Conservation (phyloP, 768 basidiomycete genomes). For the Termitomyces sp. region DNA sequence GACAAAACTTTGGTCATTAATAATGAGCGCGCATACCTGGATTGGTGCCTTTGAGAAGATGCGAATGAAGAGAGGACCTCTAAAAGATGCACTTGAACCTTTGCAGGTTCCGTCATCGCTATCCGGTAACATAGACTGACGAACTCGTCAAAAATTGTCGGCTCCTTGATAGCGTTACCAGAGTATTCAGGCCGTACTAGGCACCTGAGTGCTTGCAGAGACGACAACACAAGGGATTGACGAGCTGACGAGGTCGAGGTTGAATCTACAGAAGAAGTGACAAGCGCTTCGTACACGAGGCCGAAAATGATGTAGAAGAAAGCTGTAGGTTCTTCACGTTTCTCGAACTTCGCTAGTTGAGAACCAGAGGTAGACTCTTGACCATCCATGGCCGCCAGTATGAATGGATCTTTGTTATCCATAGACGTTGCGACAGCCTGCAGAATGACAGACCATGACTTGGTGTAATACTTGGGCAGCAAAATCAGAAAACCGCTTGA, state of each 20-base stretch:
- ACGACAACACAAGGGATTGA: constrained; percentile 48
- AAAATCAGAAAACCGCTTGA: background rate
- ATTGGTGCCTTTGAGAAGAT: constrained; percentile 26
- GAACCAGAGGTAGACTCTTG: constrained; percentile 35
- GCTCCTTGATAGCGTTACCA: constrained; percentile 76
- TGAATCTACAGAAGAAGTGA: constrained; percentile 57
- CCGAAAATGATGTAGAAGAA: constrained; percentile 92
- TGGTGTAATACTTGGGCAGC: constrained; percentile 70
- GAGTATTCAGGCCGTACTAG: constrained; percentile 79
- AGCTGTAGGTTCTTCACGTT: constrained; percentile 59
- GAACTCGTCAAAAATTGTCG: constrained; percentile 85
- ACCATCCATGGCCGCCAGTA: constrained; percentile 82
- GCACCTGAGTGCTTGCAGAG: constrained; percentile 71
- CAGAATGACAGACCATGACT: constrained; percentile 77
- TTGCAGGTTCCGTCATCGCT: constrained; percentile 79
- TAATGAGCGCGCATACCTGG: constrained; percentile 15
- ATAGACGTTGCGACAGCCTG: constrained; percentile 83
- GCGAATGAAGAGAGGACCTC: constrained; percentile 64
- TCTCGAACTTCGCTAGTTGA: constrained; percentile 18
- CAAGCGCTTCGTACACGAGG: constrained; percentile 87
- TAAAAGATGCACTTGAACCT: constrained; percentile 65
- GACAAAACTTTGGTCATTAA: background rate
- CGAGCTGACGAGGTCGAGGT: constrained; percentile 36
- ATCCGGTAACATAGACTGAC: constrained; percentile 84
- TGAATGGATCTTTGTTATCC: constrained; percentile 59